Conservation (phyloP, 2,329 filamentous ascomycete species). For the Phoma herbarum region DNA sequence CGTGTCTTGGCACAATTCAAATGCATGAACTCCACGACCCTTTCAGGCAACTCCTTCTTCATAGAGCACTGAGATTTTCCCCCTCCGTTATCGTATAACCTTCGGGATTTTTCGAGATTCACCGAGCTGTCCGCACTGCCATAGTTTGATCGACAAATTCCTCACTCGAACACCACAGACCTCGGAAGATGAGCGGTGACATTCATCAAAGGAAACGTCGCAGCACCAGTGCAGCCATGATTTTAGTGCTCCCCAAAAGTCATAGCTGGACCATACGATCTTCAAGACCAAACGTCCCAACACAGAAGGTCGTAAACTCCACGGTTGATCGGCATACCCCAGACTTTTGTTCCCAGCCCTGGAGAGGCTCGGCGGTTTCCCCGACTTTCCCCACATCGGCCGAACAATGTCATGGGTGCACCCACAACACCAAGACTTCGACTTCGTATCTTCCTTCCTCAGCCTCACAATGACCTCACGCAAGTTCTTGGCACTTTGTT, state of each 20-base stretch:
- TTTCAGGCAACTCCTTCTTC: not conserved
- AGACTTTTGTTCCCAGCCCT: not conserved
- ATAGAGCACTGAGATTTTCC: not conserved
- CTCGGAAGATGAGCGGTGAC: not conserved
- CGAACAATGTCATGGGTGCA: not conserved
- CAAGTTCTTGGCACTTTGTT: not conserved
- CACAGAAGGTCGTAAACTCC: constrained; percentile 2
- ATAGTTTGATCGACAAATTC: not conserved
- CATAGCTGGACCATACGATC: not conserved
- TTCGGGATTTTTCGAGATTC: not conserved
- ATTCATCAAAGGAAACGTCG: not conserved
- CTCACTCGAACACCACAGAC: not conserved
- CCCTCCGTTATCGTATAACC: not conserved
- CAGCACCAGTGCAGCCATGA: not conserved
- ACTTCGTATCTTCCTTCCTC: not conserved
- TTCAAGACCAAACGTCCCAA: not conserved
- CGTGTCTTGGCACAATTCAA: not conserved
- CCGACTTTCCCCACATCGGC: constrained; percentile 14
- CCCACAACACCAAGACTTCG: constrained; percentile 3
- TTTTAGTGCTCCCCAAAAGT: not conserved
- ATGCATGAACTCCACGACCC: not conserved
- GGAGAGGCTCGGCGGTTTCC: constrained; percentile 8
- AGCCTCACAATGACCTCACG: constrained; percentile 11
- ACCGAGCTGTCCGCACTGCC: not conserved
- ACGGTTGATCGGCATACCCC: constrained; percentile 1